Base-by-base conservation (phyloP, 1,284 basidiomycete genomes). In the Volvariella surrecta region DNA sequence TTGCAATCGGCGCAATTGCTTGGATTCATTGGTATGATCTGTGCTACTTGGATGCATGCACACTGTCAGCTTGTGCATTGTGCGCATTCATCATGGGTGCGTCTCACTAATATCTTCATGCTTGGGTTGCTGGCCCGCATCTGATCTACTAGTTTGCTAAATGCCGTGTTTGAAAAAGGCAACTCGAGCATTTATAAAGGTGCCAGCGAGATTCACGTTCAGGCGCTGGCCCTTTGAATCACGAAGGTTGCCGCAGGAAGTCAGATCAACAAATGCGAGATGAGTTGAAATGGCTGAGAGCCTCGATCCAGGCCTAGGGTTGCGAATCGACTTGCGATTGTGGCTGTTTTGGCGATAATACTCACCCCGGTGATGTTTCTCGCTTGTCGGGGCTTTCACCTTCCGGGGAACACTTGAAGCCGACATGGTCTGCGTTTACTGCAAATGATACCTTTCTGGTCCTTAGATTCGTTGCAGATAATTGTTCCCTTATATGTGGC, bases 401-500 rank as follows among this genome's bases (percentile, higher is more conserved):
- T 11, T 28, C 24, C 11, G 11, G 24, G 24, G 24, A 6, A 6
- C 11, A 28, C 24, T 28, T 28, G 6, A 28, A 28, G 11, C 24
- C 6, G 24, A 11, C 24, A 6, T 28, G 24, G 24, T 35, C 34
- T 15, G 4, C 34, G 34, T 35, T 16, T 35, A 35, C 34, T 7
- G 34, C 34, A 6, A 35, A 15, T 16, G 34, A 35, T 35, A 35
- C 34, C n/a, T 35, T n/a, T 35, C 32, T 53, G 9, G 48, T n/a
- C 40, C 2, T 43, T 54, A 39, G 43, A 51, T 32, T 37, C 52
- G 11, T 43, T 54, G 13, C 45, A 52, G 7, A 40, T 43, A n/a
- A 21, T 44, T 50, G 4, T 57, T 54, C 19, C 47, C 60, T 2
- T 55, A 51, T 32, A 37, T 50, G 10, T 57, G 55, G 55, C 48